These are phyloP conservation scores for Botryosphaeria dothidea DNA, from an alignment of 2,329 filamentous ascomycete species.

Conservation along the genomic window DNA sequence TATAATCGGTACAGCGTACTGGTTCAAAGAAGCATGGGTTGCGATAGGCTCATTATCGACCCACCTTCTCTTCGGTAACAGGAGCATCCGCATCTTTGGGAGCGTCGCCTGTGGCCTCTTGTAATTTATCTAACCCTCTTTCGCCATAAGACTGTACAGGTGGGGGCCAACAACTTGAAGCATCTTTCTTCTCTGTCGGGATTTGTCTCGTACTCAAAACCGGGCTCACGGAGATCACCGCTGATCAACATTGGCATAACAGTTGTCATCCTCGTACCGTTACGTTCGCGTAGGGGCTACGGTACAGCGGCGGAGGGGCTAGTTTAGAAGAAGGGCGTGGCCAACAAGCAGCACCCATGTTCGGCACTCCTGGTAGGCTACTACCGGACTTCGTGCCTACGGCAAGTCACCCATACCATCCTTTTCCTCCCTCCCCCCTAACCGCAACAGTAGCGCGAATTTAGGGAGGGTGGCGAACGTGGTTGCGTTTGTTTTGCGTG, in stretches of 20 bases:
- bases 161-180: neutral
- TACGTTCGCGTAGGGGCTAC: neutral
- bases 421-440: neutral
- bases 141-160: neutral
- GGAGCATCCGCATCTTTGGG: neutral
- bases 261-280: neutral
- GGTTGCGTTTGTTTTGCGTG: neutral
- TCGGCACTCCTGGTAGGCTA: neutral
- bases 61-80: neutral
- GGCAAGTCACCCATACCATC: too few species aligned
- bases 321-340: neutral
- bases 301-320: neutral
- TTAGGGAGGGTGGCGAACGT: neutral
- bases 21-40: neutral
- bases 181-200: neutral
- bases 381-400: neutral
- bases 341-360: neutral
- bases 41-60: neutral
- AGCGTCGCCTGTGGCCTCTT: neutral
- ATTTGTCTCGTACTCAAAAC: neutral
- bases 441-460: neutral
- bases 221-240: neutral
- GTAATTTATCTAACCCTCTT: neutral
- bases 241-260: neutral
- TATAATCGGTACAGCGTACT: neutral